Base-by-base conservation (phyloP, 2,329 filamentous ascomycete genomes). In the Didymella keratinophila region DNA sequence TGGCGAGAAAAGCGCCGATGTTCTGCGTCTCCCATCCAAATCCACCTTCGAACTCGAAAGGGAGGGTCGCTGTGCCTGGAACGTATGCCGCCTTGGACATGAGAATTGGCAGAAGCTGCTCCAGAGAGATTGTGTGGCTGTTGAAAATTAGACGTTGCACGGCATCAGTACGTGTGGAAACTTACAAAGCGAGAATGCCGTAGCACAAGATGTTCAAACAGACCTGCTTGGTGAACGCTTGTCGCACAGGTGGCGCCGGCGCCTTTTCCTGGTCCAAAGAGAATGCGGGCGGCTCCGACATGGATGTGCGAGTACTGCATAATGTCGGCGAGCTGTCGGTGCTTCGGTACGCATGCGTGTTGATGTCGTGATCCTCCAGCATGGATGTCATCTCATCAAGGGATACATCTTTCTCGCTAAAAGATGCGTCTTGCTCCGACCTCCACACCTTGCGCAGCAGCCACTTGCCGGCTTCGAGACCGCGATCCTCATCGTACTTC, bases 41-140 rank as follows among this genome's bases (percentile, higher is more conserved):
- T 18, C 95, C 94, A 58, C 92, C 92, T 3, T 87, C 87, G 68
- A 99, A 98, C 68, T 90, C 89, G 82, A 99, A 95, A 0, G 94
- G 94, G 2, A 97, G 84, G 12, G 83, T 63, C 69, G 81, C 78
- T 23, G 78, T 64, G n/a, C 78, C 68, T 16, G 78, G 74, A 27
- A 81, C 62, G 72, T 85, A 77, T 71, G 84, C 73, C 70, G 83
- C 74, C 43, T 91, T 91, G 76, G 91, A 94, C 72, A 99, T 86
- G 67, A 99, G 92, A 2, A 97, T 91, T 0, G 95, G 94, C 68
- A 98, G 88, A 47, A 98, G 85, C 72, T 97, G 91, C 78, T 99
- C 95, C 69, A 96, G 95, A 0, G 93, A 96, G 78, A 99, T 97
- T 12, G 94, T 97, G 79, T 98, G 94, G 80, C 93, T 97, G 71